These are phyloP conservation scores for Xylariaceae sp. DNA, from an alignment of 2,329 filamentous ascomycete species.

Conservation along the genomic window DNA sequence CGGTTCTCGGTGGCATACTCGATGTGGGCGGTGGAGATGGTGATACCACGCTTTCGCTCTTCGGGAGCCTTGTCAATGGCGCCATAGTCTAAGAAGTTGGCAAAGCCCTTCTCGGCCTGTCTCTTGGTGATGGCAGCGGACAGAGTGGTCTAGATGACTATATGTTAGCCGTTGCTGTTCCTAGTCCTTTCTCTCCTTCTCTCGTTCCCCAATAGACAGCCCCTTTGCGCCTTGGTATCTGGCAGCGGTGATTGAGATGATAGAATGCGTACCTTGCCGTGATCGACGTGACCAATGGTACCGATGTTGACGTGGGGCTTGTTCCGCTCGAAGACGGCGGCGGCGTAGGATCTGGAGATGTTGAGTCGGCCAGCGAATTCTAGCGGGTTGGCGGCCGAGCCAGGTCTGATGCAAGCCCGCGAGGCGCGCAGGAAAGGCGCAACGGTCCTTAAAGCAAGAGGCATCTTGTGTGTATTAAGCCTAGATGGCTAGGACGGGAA, in stretches of 20 bases:
- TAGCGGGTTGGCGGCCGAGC: conserved; percentile 71
- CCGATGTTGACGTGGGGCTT: conserved; percentile 99
- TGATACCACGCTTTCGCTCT: conserved; percentile 99
- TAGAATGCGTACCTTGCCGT: conserved; percentile 76
- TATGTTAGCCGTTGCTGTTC: conserved; percentile 2
- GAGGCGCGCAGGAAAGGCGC: conserved; percentile 80
- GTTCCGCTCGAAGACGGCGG: conserved; percentile 72
- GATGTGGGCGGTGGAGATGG: conserved; percentile 97
- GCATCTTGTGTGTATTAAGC: conserved; percentile 57
- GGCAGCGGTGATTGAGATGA: not conserved
- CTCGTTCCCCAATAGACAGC: too few relatives aligned
- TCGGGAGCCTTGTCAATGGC: conserved; percentile 98
- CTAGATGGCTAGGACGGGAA: conserved; percentile 6
- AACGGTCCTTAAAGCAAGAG: conserved; percentile 73
- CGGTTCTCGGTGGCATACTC: conserved; percentile 93
- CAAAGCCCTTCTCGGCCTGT: conserved; percentile 90
- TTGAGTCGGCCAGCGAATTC: conserved; percentile 67
- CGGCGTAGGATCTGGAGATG: conserved; percentile 60
- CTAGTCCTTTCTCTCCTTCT: too few relatives aligned
- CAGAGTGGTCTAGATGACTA: conserved; percentile 74
- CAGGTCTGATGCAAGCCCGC: conserved; percentile 68
- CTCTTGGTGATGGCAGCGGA: conserved; percentile 98
- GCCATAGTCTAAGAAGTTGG: conserved; percentile 95
- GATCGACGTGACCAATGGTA: conserved; percentile 99
- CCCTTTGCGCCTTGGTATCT: not conserved